Evolutionary conservation across 768 basidiomycete genomes (phyloP).

Genomic region (Kwoniella heveanensis): DNA sequence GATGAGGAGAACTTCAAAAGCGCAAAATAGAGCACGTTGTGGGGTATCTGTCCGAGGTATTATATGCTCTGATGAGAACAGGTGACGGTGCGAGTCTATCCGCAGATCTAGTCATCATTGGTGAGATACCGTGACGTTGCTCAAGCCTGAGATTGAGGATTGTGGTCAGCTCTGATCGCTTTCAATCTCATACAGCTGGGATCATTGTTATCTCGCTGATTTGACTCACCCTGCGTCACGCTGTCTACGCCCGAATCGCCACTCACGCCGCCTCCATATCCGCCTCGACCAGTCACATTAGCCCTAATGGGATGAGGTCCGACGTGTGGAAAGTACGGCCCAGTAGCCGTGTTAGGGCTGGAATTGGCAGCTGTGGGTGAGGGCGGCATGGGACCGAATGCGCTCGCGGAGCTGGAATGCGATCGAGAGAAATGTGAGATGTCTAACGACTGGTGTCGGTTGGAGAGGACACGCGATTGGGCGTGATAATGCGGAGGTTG

Average conservation of each 20-base stretch:
- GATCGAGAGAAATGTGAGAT: conserved; percentile 44
- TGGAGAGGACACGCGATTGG: conserved; percentile 27
- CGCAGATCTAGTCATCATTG: conserved; percentile 6
- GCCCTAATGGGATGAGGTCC: conserved; percentile 25
- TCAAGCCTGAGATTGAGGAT: conserved; percentile 16
- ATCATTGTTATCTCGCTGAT: too few species aligned
- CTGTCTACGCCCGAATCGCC: conserved; percentile 24
- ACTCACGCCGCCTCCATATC: conserved; percentile 10
- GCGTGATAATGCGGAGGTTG: conserved; percentile 19
- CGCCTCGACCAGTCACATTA: conserved; percentile 21
- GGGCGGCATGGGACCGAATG: conserved; percentile 33
- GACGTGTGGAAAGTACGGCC: conserved; percentile 36
- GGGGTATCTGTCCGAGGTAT: too few species aligned
- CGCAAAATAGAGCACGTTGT: not conserved
- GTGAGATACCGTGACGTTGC: conserved; percentile 31
- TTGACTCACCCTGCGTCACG: conserved; percentile 39
- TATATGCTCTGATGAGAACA: too few species aligned
- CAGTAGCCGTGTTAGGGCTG: conserved; percentile 45
- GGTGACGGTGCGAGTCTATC: too few species aligned
- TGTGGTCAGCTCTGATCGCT: too few species aligned
- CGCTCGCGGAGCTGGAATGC: conserved; percentile 14
- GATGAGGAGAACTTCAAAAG: conserved; percentile 32
- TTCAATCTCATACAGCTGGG: too few species aligned
- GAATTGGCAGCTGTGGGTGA: conserved; percentile 26
- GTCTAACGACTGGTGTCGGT: conserved; percentile 45